Evolutionary conservation across 176 grass and related monocot genomes (phyloP).

Genomic region (Olyra latifolia): DNA sequence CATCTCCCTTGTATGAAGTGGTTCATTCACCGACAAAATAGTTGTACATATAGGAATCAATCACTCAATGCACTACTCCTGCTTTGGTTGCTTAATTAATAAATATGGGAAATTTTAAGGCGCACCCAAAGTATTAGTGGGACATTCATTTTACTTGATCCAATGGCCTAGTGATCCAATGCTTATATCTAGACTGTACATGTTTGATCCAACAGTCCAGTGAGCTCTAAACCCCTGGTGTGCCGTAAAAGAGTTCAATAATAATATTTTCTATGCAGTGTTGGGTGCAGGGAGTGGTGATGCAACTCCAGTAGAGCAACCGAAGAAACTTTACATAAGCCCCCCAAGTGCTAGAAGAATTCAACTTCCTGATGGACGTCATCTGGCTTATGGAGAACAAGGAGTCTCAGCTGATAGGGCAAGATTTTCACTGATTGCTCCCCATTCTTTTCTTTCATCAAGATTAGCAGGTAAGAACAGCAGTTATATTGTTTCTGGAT

Average conservation of each 20-base stretch:
- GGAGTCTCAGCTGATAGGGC: constrained; percentile 64
- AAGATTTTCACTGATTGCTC: constrained; percentile 81
- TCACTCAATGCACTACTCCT: not conserved
- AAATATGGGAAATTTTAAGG: too few species aligned
- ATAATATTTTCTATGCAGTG: constrained; percentile 55
- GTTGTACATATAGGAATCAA: constrained; percentile 18
- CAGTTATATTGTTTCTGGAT: not conserved
- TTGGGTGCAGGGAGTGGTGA: constrained; percentile 52
- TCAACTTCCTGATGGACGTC: constrained; percentile 82
- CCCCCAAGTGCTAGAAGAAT: constrained; percentile 75
- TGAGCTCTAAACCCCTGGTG: too few species aligned
- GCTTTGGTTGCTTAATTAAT: constrained; percentile 17
- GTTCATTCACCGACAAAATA: not conserved
- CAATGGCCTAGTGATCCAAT: too few species aligned
- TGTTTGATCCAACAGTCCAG: too few species aligned
- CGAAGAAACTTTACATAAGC: constrained; percentile 78
- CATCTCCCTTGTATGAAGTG: not conserved
- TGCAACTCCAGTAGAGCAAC: constrained; percentile 48
- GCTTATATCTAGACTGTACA: too few species aligned
- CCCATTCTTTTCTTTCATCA: constrained; percentile 97
- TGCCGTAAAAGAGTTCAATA: too few species aligned
- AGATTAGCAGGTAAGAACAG: constrained; percentile 65
- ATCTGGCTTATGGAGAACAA: constrained; percentile 83
- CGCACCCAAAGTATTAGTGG: too few species aligned
- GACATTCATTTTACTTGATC: too few species aligned